Base-by-base conservation (phyloP, 805 yeast genomes). In the Brettanomyces bruxellensis region DNA sequence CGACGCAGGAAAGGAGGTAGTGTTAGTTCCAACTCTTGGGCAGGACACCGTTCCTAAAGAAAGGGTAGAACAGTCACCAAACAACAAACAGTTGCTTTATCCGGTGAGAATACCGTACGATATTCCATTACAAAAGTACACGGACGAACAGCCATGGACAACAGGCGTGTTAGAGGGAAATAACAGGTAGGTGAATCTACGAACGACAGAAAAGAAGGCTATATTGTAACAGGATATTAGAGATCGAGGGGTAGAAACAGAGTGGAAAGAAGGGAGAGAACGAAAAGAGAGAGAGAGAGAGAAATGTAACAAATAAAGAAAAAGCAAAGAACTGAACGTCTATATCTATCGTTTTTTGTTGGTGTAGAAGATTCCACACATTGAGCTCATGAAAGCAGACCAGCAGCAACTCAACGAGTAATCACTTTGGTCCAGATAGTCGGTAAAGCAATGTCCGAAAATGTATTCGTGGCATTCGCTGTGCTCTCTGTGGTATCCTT, bases 41-140 rank as follows among this genome's bases (percentile, higher is more conserved):
- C 59, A 62, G 3, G 76, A 75, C 50, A 48, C 53, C 3, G 38
- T 49, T 9, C 45, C 35, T 24, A 28, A 35, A 35, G 23, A 41
- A 11, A 46, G 18, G 12, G 14, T 40, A 5, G 11, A 28, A 28
- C 32, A 28, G 2, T 7, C 7, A 9, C 11, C 7, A 7, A 40
- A 34, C 1, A 38, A 24, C 13, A 45, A 35, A 7, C 11, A 13
- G 5, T 44, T 51, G 3, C 40, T 41, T n/a, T 57, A 61, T 2
- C 73, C 77, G 0, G 60, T 79, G 0, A 55, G 78, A 25, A 46
- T 81, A 30, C 86, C 86, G 0, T 79, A 78, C 51, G 68, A 62
- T 43, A 51, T 78, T 12, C 86, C 86, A 1, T 71, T 80, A 0
- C 47, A 44, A 6, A 60, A 57, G 41, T 81, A 79, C 52, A 44